A percentile compares a stretch with the other conserved stretches of the same genome.
phyloP scores from a whole-genome alignment of 352 stramenopile species.

The Pythium guiyangense region DNA sequence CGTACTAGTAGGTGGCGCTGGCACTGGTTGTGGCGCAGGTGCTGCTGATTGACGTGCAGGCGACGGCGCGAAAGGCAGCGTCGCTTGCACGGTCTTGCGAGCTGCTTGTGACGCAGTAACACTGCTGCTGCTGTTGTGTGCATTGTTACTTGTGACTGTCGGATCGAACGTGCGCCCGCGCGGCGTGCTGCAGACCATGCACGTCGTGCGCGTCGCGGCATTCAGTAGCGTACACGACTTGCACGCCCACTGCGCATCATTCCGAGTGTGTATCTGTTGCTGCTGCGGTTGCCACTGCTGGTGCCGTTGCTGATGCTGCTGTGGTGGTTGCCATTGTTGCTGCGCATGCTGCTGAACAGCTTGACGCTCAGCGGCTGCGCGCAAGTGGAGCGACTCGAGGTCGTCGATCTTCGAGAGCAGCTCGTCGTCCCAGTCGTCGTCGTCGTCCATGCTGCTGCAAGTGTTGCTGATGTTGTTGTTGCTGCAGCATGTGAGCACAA shows the following conservation, averaged over 20 bases:
- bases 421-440: slow-evolving; percentile 81
- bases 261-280: not conserved
- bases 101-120: slow-evolving; percentile 6
- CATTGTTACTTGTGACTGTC: not conserved
- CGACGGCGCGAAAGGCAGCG: slow-evolving; percentile 44
- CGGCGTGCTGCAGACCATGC: slow-evolving; percentile 50
- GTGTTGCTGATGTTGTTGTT: not conserved
- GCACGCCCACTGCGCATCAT: slow-evolving; percentile 30
- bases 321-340: not conserved
- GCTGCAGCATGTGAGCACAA: not conserved
- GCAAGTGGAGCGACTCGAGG: slow-evolving; percentile 47
- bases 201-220: slow-evolving; percentile 21
- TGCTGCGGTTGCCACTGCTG: slow-evolving; percentile 6
- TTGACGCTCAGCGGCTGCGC: slow-evolving; percentile 9
- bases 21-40: slow-evolving; percentile 9
- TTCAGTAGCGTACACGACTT: slow-evolving; percentile 68
- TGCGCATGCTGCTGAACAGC: slow-evolving; percentile 1
- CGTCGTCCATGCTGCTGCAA: slow-evolving; percentile 19
- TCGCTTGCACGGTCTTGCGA: slow-evolving; percentile 58
- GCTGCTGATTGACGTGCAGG: slow-evolving; percentile 3
- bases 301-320: not conserved
- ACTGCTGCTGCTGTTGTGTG: not conserved
- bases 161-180: slow-evolving; percentile 28
- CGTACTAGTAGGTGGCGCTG: slow-evolving; percentile 1
- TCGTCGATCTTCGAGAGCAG: slow-evolving; percentile 63